Evolutionary conservation across 179 eudicot genomes (phyloP), one percentile per base, ranked within the genome.

Genomic region (Nepenthes alata): DNA sequence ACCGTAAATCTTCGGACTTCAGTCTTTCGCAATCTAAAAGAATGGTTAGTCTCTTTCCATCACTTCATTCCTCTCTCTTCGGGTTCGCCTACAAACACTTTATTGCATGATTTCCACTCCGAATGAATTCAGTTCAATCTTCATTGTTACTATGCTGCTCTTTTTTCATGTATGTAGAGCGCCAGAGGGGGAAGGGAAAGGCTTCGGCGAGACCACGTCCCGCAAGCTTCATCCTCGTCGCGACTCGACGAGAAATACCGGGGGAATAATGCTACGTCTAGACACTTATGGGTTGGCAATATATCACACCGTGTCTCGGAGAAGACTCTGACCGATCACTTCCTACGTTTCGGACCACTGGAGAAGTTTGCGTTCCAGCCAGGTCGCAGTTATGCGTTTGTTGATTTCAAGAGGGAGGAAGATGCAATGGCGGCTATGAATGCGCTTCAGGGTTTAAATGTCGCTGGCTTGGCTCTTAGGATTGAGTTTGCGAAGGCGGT

Each of bases 401-500:
- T 88, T 52, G 85, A 85, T 56, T 88, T 67, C 69, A 71, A 59
- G 62, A 65, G 72, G 55, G 93, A 83, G 2, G 84, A 81, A 35
- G 96, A 81, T 39, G 93, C 96, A 0, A 75, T 76, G 62, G 87
- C 73, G 5, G 96, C 96, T 7, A 57, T 81, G 58, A 62, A 72
- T 52, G 78, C 81, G 53, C 96, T 88, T 63, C 89, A 88, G 74
- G 96, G 89, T 52, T 80, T 71, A 78, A 62, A 36, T 58, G 47
- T 88, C 64, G 81, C 74, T 34, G 96, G 87, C 63, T 77, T 77
- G 67, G 75, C 85, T 53, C 82, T 88, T 78, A 88, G 64, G 75
- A 80, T 88, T 80, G 87, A 88, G 81, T 88, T 85, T 83, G 76
- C 96, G 49, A 88, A 85, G 93, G 81, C 86, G 95, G 95, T 87